phyloP scores from a whole-genome alignment of 2,329 filamentous ascomycete genomes.

The Peltaster fructicola region DNA sequence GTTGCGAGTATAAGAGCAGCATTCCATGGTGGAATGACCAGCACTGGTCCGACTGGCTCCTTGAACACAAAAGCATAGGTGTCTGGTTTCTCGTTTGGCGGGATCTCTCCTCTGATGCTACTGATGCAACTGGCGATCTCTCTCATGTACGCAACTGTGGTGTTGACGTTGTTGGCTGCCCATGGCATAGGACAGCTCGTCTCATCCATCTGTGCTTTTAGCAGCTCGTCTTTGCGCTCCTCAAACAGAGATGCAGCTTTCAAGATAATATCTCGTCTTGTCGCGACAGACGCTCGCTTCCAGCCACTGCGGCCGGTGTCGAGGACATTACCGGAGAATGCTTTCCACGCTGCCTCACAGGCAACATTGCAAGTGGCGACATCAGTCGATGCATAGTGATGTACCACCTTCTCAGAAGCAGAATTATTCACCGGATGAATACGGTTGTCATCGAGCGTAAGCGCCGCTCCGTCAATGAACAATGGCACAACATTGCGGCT shows the following conservation, averaged over 20 bases:
- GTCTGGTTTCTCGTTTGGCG: conserved; percentile 13
- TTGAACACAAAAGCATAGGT: conserved; percentile 17
- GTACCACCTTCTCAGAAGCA: conserved; percentile 9
- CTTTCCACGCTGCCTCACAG: conserved; percentile 13
- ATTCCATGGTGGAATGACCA: conserved; percentile 10
- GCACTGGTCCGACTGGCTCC: conserved; percentile 14
- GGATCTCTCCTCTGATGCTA: conserved; percentile 7
- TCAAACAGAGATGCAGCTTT: conserved; percentile 15
- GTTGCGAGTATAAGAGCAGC: conserved; percentile 10
- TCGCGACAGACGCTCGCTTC: conserved; percentile 13
- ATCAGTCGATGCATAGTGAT: conserved; percentile 13
- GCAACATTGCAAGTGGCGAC: conserved; percentile 10
- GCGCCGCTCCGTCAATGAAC: conserved; percentile 13
- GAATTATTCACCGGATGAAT: conserved; percentile 12
- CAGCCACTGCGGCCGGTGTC: conserved; percentile 9
- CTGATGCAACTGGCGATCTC: conserved; percentile 13
- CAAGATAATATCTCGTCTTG: conserved; percentile 14
- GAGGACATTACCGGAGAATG: conserved; percentile 11
- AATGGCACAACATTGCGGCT: conserved; percentile 12
- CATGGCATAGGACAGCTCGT: conserved; percentile 23
- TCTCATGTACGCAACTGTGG: conserved; percentile 13
- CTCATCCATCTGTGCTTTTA: conserved; percentile 14
- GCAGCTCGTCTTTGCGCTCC: conserved; percentile 9
- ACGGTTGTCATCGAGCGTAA: conserved; percentile 6
- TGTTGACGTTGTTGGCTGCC: conserved; percentile 18